A percentile compares a stretch with the other conserved stretches of the same genome.
phyloP scores from a whole-genome alignment of 176 grass and related monocot species.

The Cocos nucifera region DNA sequence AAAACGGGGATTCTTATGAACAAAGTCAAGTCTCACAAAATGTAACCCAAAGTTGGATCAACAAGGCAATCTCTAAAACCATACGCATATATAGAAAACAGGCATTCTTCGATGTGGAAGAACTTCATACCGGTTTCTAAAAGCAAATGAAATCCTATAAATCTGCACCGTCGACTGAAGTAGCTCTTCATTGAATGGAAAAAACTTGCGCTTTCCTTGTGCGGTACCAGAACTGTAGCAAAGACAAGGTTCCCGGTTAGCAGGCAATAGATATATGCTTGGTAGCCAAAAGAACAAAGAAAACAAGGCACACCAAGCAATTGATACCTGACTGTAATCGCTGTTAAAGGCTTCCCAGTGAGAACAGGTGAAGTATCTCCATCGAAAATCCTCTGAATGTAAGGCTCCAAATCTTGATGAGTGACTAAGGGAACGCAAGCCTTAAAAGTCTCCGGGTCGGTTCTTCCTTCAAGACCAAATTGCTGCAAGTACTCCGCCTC shows the following conservation, averaged over 20 bases:
- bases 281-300: no score
- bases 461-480: constrained; percentile 61
- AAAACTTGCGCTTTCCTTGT: constrained; percentile 81
- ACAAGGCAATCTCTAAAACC: no score
- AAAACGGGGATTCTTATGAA: no score
- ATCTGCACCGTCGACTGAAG: constrained; percentile 83
- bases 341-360: constrained; percentile 67
- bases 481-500: constrained; percentile 64
- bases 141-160: constrained; percentile 72
- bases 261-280: neutral
- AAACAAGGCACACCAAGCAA: no score
- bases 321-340: constrained; percentile 66
- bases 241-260: neutral
- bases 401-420: constrained; percentile 61
- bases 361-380: constrained; percentile 46
- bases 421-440: constrained; percentile 58
- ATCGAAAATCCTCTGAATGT: constrained; percentile 64
- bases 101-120: neutral
- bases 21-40: no score
- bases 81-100: no score
- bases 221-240: constrained; percentile 84
- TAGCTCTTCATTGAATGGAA: constrained; percentile 89
- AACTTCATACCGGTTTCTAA: constrained; percentile 68
- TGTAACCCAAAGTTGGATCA: no score
- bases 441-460: constrained; percentile 66